Base-by-base conservation (phyloP, 108 stramenopile species). In the Cyclotella atomus region DNA sequence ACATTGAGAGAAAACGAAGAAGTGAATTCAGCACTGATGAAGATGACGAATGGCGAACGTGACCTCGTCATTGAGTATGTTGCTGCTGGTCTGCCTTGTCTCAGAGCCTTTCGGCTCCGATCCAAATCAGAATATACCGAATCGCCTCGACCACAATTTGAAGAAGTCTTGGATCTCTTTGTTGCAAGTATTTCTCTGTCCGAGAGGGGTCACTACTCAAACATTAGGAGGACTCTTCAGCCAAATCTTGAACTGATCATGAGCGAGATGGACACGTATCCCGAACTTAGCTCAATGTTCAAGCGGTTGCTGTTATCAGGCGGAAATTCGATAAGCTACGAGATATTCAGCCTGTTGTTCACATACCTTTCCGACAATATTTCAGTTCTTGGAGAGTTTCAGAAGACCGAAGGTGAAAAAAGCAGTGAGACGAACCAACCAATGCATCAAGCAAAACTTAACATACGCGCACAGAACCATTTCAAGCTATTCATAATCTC, bases 121-220 rank as follows among this genome's bases (percentile, higher is more conserved):
- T 55, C 57, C 0, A 44, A 68, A 17, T 29, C 59, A 21, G 62
- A 76, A 46, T 36, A 61, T 20, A 17, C 23, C 20, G 24, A 21
- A 6, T 19, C 20, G 27, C 60, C 71, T 17, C 25, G 72, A 67
- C 68, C 59, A 2, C 62, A 68, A 29, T 59, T 70, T 67, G 60
- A 45, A n/a, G 87, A 93, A 21, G 68, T 89, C 14, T 57, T 97
- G 27, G 91, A 95, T 2, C 76, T 85, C 29, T 98, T 97, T 76
- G 96, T 96, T 10, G 86, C 94, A 33, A 85, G 92, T 15, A 96
- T 98, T 49, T 89, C 96, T 24, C 81, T 92, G 12, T 75, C 97
- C 14, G 95, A 95, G 74, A 84, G 87, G 16, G 75, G 96, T 17
- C 93, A 95, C 75, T 82, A 84, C 14, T 80, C 82, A 75, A 90